Conservation (phyloP, 2,329 filamentous ascomycete genomes). For the Cladophialophora carrionii region DNA sequence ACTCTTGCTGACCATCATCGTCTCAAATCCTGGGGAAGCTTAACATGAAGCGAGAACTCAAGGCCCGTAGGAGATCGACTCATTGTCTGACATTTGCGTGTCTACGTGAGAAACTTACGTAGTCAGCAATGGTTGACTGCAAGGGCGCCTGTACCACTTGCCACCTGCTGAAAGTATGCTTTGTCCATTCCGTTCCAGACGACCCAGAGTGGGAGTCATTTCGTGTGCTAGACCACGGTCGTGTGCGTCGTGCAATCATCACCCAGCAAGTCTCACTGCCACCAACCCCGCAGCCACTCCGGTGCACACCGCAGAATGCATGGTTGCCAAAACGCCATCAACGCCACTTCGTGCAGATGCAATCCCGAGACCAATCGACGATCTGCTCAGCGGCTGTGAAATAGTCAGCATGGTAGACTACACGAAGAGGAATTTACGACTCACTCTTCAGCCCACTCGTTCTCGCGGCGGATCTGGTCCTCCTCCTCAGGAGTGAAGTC, state of each 20-base stretch:
- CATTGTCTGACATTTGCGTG: neutral
- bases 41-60: neutral
- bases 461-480: conserved; percentile 92
- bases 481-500: conserved; percentile 99
- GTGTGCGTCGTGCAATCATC: neutral
- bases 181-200: no score
- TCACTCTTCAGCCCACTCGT: conserved; percentile 86
- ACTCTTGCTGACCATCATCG: neutral
- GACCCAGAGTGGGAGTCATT: neutral
- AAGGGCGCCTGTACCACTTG: neutral
- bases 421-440: conserved; percentile 29
- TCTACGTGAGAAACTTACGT: neutral
- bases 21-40: neutral
- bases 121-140: neutral
- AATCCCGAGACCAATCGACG: conserved; percentile 27
- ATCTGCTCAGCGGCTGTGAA: conserved; percentile 29
- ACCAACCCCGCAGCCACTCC: neutral
- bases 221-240: neutral
- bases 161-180: neutral
- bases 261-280: neutral
- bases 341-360: neutral
- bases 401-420: conserved; percentile 5
- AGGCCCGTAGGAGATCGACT: neutral
- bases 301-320: neutral
- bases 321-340: conserved; percentile 6